phyloP scores from a whole-genome alignment of 768 basidiomycete genomes.

The Termitomyces sp. region DNA sequence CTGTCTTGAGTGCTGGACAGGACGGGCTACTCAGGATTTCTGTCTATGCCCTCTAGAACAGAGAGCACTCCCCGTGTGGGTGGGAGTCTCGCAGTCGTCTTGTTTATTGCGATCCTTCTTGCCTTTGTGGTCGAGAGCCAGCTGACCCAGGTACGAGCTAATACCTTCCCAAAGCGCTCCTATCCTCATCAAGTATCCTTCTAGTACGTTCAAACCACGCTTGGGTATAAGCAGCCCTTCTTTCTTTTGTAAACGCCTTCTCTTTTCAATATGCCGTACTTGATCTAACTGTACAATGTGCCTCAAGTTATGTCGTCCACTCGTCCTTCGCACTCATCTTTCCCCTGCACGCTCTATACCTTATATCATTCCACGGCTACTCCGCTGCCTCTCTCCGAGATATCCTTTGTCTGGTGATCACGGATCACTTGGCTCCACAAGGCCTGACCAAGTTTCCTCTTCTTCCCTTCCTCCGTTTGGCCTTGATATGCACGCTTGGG shows the following conservation, averaged over 20 bases:
- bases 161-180: neutral
- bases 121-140: slow-evolving; percentile 80
- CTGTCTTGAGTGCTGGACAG: slow-evolving; percentile 10
- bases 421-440: slow-evolving; percentile 40
- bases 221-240: slow-evolving; percentile 84
- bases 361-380: slow-evolving; percentile 48
- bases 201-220: slow-evolving; percentile 76
- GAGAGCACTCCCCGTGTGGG: slow-evolving; percentile 36
- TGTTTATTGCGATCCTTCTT: slow-evolving; percentile 61
- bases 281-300: neutral
- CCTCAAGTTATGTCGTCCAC: slow-evolving; percentile 79
- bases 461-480: slow-evolving; percentile 35
- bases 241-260: slow-evolving; percentile 72
- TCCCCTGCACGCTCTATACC: slow-evolving; percentile 75
- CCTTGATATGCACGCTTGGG: slow-evolving; percentile 49
- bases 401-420: slow-evolving; percentile 52
- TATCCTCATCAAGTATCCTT: neutral
- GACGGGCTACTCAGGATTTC: neutral
- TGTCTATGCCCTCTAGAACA: slow-evolving; percentile 26
- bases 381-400: slow-evolving; percentile 48
- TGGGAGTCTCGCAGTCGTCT: slow-evolving; percentile 45
- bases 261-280: neutral
- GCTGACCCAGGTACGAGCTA: slow-evolving; percentile 63
- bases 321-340: slow-evolving; percentile 76
- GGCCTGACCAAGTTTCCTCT: slow-evolving; percentile 36